A percentile compares a stretch with the other conserved stretches of the same genome.
Evolutionary conservation across 139 green algal genomes (phyloP).

Genomic region (Parachlorella kessleri): DNA sequence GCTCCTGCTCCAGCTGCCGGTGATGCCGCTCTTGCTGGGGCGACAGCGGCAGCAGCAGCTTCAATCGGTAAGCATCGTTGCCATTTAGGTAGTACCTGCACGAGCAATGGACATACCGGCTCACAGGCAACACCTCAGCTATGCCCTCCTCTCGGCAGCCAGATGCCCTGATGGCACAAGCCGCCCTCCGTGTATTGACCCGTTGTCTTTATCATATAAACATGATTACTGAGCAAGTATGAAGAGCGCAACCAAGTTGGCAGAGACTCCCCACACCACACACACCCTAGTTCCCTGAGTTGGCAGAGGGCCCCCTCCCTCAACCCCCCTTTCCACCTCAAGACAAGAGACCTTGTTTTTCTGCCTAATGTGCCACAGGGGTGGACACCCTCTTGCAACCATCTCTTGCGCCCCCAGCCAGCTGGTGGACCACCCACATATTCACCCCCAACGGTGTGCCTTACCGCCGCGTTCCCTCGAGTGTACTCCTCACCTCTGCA

Average conservation of each 20-base stretch:
- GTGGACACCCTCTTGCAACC: not conserved
- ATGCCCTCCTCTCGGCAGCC: not conserved
- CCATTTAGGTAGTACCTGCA: conserved; percentile 97
- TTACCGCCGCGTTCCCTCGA: too few species aligned
- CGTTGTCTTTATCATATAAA: too few species aligned
- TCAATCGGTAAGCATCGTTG: conserved; percentile 93
- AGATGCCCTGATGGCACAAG: not conserved
- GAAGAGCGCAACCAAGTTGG: too few species aligned
- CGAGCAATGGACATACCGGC: not conserved
- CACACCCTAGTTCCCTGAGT: too few species aligned
- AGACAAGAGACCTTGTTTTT: too few species aligned
- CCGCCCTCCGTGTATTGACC: too few species aligned
- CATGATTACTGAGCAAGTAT: too few species aligned
- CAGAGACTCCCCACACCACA: too few species aligned
- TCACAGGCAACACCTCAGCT: not conserved
- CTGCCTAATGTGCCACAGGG: too few species aligned
- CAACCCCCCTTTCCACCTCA: too few species aligned
- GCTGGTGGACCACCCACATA: not conserved
- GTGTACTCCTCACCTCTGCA: conserved; percentile 82
- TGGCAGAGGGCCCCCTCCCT: too few species aligned
- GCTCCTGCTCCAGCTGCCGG: not conserved
- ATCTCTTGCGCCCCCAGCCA: not conserved
- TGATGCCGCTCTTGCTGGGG: not conserved
- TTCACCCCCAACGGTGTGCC: too few species aligned
- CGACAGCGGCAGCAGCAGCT: conserved; percentile 86